Base-by-base conservation (phyloP, 1,284 basidiomycete genomes). In the Rhodofomes roseus region DNA sequence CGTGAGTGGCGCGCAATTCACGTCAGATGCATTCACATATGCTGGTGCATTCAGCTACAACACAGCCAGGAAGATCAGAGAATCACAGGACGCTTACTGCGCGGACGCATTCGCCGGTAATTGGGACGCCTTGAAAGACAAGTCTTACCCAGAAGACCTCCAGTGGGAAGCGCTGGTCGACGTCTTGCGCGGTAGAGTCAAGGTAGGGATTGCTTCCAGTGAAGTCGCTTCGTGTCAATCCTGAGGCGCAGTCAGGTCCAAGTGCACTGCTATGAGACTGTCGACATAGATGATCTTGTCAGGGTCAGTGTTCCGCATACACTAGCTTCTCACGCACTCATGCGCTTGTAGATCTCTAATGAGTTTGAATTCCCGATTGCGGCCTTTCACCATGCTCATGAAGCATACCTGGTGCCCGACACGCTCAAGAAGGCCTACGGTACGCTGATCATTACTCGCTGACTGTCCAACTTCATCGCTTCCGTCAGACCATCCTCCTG, bases 131-230 rank as follows among this genome's bases (percentile, higher is more conserved):
- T 74, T 88, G 7, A 81, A 79, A 29, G 59, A 60, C 22, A 48
- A 60, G 53, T 74, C 80, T 1, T 93, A 90, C 73, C 93, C 93
- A 0, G 84, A 90, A 29, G 84, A 86, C 57, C 74, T 95, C 23
- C 82, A 91, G 66, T 92, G 89, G 84, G 93, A 95, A 70, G 81
- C 87, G 1, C 75, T 95, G 12, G 89, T 93, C 0, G 93, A 95
- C 63, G 86, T 94, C 2, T 75, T 96, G 29, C 78, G 94, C 64
- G 92, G 91, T 6, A 80, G 80, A 60, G 78, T 88, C 64, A 90
- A 90, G 77, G 86, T 87, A 37, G 5, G 54, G n/a, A n/a, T 9
- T 11, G 39, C 7, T 16, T 18, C n/a, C 12, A 14, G 18, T 27
- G 12, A 18, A 12, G 34, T 3, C 18, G n/a, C 12, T 2, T 37